These are phyloP conservation scores for Isatis lusitanica DNA, from an alignment of 441 rosid species.

Conservation along the genomic window DNA sequence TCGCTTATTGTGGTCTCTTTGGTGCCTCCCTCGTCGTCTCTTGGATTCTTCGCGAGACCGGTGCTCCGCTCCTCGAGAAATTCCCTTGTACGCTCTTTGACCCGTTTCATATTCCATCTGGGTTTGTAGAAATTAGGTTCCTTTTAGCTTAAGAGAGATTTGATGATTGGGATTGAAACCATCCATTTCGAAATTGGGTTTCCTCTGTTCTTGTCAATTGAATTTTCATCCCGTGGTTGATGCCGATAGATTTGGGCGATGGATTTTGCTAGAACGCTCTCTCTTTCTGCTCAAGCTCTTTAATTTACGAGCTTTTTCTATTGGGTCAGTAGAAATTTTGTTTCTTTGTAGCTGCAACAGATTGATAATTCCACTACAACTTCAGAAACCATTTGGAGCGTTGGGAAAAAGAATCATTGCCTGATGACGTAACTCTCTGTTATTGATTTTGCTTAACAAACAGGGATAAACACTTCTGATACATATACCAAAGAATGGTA, in stretches of 20 bases:
- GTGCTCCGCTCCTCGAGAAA: constrained; percentile 77
- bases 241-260: neutral
- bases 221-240: neutral
- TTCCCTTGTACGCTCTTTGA: constrained; percentile 55
- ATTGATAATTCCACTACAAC: neutral
- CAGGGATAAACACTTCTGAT: constrained; percentile 83
- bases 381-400: neutral
- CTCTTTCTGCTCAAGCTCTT: neutral
- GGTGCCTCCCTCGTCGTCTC: constrained; percentile 86
- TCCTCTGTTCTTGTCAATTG: constrained; percentile 11
- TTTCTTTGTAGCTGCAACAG: constrained; percentile 14
- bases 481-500: constrained; percentile 73
- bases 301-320: neutral
- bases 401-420: neutral
- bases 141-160: constrained; percentile 15
- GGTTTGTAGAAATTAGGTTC: constrained; percentile 1
- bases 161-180: neutral
- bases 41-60: constrained; percentile 87
- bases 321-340: constrained; percentile 1
- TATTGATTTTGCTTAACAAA: constrained; percentile 4
- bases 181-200: constrained; percentile 17
- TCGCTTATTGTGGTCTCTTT: constrained; percentile 92
- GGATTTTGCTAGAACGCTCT: neutral
- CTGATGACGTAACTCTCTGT: neutral
- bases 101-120: neutral